Base-by-base conservation (phyloP, 768 basidiomycete species). In the Favolaschia claudopus region DNA sequence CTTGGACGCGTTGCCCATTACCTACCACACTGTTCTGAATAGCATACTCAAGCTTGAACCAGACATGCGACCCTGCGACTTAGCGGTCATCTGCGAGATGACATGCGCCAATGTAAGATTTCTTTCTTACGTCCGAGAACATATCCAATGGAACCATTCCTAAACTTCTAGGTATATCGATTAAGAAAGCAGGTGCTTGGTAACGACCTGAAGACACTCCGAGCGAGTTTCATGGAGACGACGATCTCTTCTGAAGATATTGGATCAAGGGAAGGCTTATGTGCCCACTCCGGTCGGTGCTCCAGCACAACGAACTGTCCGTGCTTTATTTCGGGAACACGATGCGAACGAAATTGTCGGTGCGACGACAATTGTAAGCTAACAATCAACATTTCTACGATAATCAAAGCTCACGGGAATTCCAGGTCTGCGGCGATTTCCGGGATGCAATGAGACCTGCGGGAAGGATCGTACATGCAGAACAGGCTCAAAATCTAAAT, bases 301-400 rank as follows among this genome's bases (percentile, higher is more conserved):
- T 74, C 75, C 36, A 62, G 68, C 4, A 63, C 62, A 2, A 60
- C 70, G 0, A 50, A 64, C 5, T 88, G 86, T 38, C 39, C 55
- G 0, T 88, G 86, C 63, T 76, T 71, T 54, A 39, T 53, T 6
- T 63, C 59, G 14, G 74, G 69, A 7, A 71, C 76, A 13, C 77
- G 80, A 40, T 88, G 86, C 53, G 73, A 79, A 46, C 63, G 78
- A 39, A 76, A 73, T 29, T 88, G 86, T 59, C 73, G 78, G 22
- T 88, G 86, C 66, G 69, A 73, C 0, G 25, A 69, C 6, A 69
- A 62, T 34, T 83, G 82, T 84, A 51, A 47, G 79, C 70, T n/a
- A n/a, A n/a, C n/a, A n/a, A 28, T 24, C 9, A 12, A 9, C 20
- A 5, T 29, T 13, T 10, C 27, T 47, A 19, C 19, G 28, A 37